Evolutionary conservation across 2,329 filamentous ascomycete genomes (phyloP), one percentile per base, ranked within the genome.

Genomic region (Amesomyces nigricolor): DNA sequence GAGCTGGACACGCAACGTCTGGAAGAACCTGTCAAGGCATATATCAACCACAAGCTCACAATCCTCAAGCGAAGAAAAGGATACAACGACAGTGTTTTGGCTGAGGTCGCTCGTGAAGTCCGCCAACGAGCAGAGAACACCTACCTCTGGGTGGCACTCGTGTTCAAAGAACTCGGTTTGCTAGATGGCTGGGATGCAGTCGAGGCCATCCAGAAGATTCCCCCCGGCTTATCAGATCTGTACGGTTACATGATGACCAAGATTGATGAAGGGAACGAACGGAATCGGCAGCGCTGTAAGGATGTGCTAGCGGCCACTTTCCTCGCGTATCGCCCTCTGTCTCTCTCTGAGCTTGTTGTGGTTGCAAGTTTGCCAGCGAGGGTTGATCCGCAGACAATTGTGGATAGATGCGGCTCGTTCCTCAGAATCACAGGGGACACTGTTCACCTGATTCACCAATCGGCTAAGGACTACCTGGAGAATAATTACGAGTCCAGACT

Each of bases 61-160:
- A 40, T 29, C 49, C 47, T 62, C 11, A 49, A 29, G 42, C 9
- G 7, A 14, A 53, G 16, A 35, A 17, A 47, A 40, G 57, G 56
- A 26, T 60, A 60, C n/a, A 42, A 49, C 26, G 51, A 55, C 14
- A 44, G 39, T 19, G 40, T 54, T 43, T 40, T 61, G 32, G 47
- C 38, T 1, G 29, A 54, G 22, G 39, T 60, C 9, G 29, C 60
- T 16, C 1, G n/a, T 37, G 55, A 55, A 53, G 55, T 60, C 45
- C 53, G 42, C 19, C 17, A 54, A 68, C 67, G 68, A 55, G 65
- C 71, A 13, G 60, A 67, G 10, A 65, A 64, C 47, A 72, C 66
- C 5, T 73, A 74, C 48, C 66, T 75, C 16, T 73, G 68, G 70
- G 70, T 72, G 19, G 65, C 66, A 48, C 64, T 72, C 47, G 67